Conservation (phyloP, 176 grass and related monocot genomes). For the Coix lacrymajobi region DNA sequence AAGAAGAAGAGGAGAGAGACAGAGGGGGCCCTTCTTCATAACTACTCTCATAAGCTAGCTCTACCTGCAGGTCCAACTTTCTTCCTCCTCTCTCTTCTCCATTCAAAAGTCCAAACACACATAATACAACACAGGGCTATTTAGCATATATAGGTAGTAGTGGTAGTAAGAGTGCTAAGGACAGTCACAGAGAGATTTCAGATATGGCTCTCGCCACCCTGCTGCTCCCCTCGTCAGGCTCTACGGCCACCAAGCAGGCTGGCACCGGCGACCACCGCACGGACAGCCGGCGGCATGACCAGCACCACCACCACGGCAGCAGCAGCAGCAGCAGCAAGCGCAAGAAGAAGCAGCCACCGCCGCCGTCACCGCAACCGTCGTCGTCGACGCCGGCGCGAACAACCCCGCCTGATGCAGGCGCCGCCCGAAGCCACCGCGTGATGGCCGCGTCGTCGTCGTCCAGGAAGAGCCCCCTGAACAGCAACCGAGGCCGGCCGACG, state of each 20-base stretch:
- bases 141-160: neutral
- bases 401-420: neutral
- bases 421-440: neutral
- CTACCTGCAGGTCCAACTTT: conserved; percentile 18
- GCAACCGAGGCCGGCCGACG: neutral
- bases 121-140: neutral
- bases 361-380: conserved; percentile 1
- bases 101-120: neutral
- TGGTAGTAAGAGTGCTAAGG: neutral
- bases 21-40: neutral
- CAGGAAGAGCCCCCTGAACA: conserved; percentile 11
- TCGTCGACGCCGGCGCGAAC: neutral
- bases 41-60: neutral
- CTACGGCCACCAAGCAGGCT: neutral
- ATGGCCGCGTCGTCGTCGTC: neutral
- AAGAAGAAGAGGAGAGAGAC: neutral
- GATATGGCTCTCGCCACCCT: conserved; percentile 47
- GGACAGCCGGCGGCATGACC: conserved; percentile 12
- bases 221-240: conserved; percentile 36
- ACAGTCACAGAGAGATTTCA: neutral
- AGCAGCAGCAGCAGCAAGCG: too few relatives aligned
- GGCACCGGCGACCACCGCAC: conserved; percentile 3
- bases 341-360: conserved; percentile 55
- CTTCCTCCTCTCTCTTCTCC: neutral
- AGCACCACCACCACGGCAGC: conserved; percentile 30